Base-by-base conservation (phyloP, 805 yeast species). In the Candida ficus region DNA sequence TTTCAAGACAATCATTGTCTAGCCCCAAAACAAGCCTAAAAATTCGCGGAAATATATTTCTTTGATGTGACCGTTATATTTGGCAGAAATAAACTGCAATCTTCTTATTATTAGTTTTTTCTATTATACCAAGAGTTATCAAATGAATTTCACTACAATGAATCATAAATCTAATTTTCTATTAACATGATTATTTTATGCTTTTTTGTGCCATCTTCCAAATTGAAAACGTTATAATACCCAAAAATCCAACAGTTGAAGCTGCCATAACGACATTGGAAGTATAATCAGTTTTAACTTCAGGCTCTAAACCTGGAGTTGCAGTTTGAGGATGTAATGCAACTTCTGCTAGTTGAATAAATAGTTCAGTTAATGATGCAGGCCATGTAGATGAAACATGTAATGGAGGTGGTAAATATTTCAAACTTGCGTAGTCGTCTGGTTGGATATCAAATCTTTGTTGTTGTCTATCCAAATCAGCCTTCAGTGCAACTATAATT, bases 381-480 rank as follows among this genome's bases (percentile, higher is more conserved):
- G 86, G 72, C 99, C 99, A 93, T 11, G 80, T 72, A 0, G 95
- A 84, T 0, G 95, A 86, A 2, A 91, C 84, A 56, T 93, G 98
- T 46, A 93, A 62, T 0, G 99, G 99, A 4, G 93, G 85, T 10
- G 81, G 79, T 13, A 93, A 58, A 43, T 62, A 68, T 6, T 89
- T 60, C 5, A 74, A 70, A 22, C 86, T 67, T 0, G 96, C 81
- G 54, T 80, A 89, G 21, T 78, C 81, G 50, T 93, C 98, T 0
- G 99, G 99, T 56, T 87, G 96, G 6, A 73, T 66, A 41, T 77
- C 85, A 29, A 83, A 78, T 28, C 99, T 62, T 55, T 93, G 99
- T 55, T 91, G 97, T 57, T 90, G 98, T 50, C 95, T 80, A 60
- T 93, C 99, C 28, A 88, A 67, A 61, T 93, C 99, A 0, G 99